Conservation (phyloP, 2,329 filamentous ascomycete genomes). For the Pseudocercospora pini-densiflorae region DNA sequence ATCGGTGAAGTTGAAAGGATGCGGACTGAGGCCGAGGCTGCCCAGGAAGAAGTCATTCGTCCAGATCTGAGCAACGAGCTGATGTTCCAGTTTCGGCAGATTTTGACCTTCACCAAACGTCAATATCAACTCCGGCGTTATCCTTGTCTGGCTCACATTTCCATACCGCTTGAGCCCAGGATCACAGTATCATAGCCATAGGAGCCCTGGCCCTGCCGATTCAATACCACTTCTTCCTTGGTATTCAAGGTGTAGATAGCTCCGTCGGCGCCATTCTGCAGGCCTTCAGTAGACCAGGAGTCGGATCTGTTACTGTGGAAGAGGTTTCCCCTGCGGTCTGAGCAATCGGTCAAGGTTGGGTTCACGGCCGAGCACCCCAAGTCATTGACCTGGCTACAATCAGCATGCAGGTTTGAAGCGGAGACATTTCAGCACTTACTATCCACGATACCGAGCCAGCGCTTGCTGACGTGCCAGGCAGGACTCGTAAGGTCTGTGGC, state of each 20-base stretch:
- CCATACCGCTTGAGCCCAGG: not conserved
- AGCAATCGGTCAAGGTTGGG: conserved; percentile 32
- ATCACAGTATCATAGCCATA: conserved; percentile 13
- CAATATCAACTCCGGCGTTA: too few relatives aligned
- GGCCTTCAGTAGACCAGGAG: conserved; percentile 42
- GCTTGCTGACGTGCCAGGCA: not conserved
- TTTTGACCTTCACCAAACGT: conserved; percentile 14
- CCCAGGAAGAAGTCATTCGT: conserved; percentile 43
- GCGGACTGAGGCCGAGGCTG: conserved; percentile 42
- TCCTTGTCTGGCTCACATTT: too few relatives aligned
- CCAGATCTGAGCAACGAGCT: conserved; percentile 33
- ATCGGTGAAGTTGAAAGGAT: conserved; percentile 45
- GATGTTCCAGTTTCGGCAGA: conserved; percentile 18
- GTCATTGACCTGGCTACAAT: not conserved
- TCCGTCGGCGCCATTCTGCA: conserved; percentile 37
- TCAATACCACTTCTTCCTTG: not conserved
- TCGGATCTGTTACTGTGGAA: conserved; percentile 41
- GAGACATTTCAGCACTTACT: not conserved
- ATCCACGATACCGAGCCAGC: not conserved
- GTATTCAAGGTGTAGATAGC: conserved; percentile 1
- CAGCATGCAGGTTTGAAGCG: not conserved
- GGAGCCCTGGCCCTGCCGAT: not conserved
- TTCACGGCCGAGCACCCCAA: not conserved
- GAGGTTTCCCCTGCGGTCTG: conserved; percentile 29
- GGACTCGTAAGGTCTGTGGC: not conserved